Conservation (phyloP, 306 rosid species). For the Cucurbita pepo region DNA sequence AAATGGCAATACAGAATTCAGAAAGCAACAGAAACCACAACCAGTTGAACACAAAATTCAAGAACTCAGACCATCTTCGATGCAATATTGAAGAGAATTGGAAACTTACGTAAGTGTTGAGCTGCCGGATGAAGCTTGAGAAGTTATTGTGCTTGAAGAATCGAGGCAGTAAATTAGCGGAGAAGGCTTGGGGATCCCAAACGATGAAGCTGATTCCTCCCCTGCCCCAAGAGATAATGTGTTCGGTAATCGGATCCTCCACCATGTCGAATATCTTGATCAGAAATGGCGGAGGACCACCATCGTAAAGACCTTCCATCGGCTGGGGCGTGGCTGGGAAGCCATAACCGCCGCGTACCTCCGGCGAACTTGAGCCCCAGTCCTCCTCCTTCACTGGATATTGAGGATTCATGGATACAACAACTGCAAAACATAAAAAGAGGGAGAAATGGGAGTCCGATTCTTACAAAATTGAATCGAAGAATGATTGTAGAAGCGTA, state of each 20-base stretch:
- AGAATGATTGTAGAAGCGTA: background rate
- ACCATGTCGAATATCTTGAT: constrained; percentile 1
- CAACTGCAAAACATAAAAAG: background rate
- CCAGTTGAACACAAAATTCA: background rate
- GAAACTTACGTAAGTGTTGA: constrained; percentile 1
- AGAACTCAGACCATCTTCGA: background rate
- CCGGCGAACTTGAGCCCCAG: background rate
- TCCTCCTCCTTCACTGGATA: background rate
- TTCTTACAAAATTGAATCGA: background rate
- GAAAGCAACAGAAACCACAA: background rate
- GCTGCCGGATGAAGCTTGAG: constrained; percentile 3
- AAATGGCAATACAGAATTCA: background rate
- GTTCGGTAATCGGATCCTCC: background rate
- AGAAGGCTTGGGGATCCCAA: background rate
- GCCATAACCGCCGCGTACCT: background rate
- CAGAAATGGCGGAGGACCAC: background rate
- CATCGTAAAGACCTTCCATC: background rate
- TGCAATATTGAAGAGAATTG: background rate
- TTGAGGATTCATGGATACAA: background rate
- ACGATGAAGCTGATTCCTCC: constrained; percentile 1
- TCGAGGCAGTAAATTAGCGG: background rate
- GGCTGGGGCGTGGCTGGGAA: background rate
- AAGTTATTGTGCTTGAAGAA: constrained; percentile 5
- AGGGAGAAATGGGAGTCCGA: background rate
- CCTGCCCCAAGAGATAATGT: background rate